These are phyloP conservation scores for Talaromyces sp. DNA, from an alignment of 2,329 filamentous ascomycete species.

Conservation along the genomic window DNA sequence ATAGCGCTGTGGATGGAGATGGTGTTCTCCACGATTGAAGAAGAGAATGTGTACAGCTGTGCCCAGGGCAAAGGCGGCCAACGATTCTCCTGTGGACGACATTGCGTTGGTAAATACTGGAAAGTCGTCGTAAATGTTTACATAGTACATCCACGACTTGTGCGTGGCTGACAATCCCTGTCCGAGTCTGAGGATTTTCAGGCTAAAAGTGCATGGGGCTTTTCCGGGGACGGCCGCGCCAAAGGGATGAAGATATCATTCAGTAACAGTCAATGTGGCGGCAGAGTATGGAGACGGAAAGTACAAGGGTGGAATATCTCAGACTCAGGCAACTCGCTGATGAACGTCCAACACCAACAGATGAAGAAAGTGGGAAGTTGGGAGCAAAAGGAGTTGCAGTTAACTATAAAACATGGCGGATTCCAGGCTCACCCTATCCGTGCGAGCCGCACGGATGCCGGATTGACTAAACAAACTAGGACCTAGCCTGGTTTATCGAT, in stretches of 20 bases:
- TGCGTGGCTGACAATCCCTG: too few species aligned
- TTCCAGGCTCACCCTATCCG: too few species aligned
- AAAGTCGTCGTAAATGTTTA: too few species aligned
- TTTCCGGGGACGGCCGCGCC: not conserved
- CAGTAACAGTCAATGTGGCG: not conserved
- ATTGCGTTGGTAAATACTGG: not conserved
- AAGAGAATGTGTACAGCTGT: conserved; percentile 21
- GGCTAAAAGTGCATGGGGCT: not conserved
- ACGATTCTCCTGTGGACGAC: not conserved
- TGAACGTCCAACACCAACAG: not conserved
- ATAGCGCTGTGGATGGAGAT: conserved; percentile 23
- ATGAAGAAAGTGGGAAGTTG: not conserved
- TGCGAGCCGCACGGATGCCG: not conserved
- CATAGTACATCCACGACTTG: too few species aligned
- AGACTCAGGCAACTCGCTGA: not conserved
- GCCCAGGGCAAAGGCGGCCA: conserved; percentile 17
- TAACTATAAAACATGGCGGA: not conserved
- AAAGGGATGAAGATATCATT: not conserved
- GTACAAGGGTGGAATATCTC: not conserved
- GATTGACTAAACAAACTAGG: not conserved
- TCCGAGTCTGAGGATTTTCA: not conserved
- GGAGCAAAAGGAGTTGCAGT: not conserved
- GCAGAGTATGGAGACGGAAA: not conserved
- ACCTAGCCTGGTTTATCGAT: not conserved
- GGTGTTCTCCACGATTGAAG: conserved; percentile 26